Conservation (phyloP, 179 eudicot species). For the Beta macrorhiza region DNA sequence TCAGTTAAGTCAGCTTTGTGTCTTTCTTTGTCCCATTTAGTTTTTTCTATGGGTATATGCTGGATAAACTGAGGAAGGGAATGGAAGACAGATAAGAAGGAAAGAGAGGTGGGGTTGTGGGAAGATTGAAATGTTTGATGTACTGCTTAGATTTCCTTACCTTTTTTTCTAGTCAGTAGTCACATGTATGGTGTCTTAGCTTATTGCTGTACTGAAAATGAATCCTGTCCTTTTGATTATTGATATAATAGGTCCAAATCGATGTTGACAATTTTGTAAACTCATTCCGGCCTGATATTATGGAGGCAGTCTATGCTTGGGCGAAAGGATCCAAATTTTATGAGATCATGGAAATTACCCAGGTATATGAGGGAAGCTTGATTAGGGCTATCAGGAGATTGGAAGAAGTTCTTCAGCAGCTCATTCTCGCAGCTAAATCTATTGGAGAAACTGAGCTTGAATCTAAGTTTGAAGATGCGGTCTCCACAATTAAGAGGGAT, state of each 20-base stretch:
- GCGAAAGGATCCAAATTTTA: slow-evolving; percentile 89
- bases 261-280: slow-evolving; percentile 92
- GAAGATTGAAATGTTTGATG: neutral
- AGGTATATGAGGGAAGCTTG: slow-evolving; percentile 90
- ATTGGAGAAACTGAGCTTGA: slow-evolving; percentile 84
- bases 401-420: slow-evolving; percentile 97
- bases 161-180: neutral
- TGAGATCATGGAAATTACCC: slow-evolving; percentile 87
- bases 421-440: slow-evolving; percentile 85
- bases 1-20: no score
- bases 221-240: neutral
- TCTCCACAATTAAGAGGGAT: slow-evolving; percentile 85
- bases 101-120: neutral
- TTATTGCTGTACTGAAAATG: neutral
- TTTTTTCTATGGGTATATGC: neutral
- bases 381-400: slow-evolving; percentile 94
- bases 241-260: slow-evolving; percentile 47
- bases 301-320: slow-evolving; percentile 97
- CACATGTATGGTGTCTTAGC: neutral
- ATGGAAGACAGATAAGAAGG: neutral
- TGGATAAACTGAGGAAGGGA: neutral
- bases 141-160: neutral
- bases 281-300: slow-evolving; percentile 86
- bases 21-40: neutral
- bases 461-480: slow-evolving; percentile 84